Base-by-base conservation (phyloP, 1,284 basidiomycete species). In the Apiotrichum sp. region DNA sequence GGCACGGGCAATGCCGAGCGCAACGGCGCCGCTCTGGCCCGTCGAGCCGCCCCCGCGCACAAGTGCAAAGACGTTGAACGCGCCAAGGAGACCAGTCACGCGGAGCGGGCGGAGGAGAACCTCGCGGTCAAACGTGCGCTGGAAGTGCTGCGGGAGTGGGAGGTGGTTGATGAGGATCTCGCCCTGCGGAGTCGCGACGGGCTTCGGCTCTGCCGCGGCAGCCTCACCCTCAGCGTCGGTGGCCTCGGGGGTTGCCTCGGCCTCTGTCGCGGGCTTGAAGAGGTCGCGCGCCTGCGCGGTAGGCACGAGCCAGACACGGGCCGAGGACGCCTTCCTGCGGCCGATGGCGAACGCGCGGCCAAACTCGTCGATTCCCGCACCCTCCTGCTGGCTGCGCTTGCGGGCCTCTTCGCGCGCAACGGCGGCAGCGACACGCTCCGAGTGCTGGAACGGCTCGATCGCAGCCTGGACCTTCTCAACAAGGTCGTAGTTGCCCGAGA, bases 291-390 rank as follows among this genome's bases (percentile, higher is more conserved):
- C 64, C 22, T 70, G 63, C 56, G 83, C 80, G 11, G 84, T 81
- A n/a, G 87, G 86, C 53, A 97, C 87, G 77, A 97, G 86, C 93
- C 95, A 98, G 2, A 93, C 92, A 47, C 91, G 82, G 29, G 92
- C 90, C 2, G 85, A 80, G 65, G 87, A 88, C 56, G 88, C 89
- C 77, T 96, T 96, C 65, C 91, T 83, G 75, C 84, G 83, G 32
- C 93, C 92, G 42, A 87, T 71, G 0, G 87, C 87, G 71, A 89
- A 89, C n/a, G 85, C 85, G 53, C 92, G 80, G 14, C 90, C 90
- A 52, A 81, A 81, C 50, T 80, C 78, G 70, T 95, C 92, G 55
- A 89, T 75, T 35, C 81, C 78, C 2, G 16, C n/a, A 35, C 79
- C 79, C 31, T 50, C 53, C 46, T 56, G 43, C 50, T 63, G 59